Evolutionary conservation across 1,284 basidiomycete species (phyloP), one percentile per base, ranked within the genome.

Genomic region (Rhodotorula sp.): DNA sequence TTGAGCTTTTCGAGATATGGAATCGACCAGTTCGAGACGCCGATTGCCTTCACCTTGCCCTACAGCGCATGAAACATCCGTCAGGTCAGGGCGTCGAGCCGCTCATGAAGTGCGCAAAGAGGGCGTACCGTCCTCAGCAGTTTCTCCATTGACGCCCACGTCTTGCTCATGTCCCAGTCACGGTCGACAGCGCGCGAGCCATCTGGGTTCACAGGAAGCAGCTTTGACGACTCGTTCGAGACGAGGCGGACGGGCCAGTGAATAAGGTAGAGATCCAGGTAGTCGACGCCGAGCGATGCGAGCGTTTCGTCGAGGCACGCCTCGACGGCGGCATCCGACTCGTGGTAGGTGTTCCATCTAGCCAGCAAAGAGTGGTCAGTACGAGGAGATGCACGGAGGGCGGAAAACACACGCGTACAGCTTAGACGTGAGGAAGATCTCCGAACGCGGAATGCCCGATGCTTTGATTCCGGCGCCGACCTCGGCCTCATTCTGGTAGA

Each of bases 361-460:
- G n/a, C n/a, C 8, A 21, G 7, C 49, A 21, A 50, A 3, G 49
- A 23, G 50, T 21, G 50, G 14, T 7, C 21, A 12, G 23, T 52
- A n/a, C n/a, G 23, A 9, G 8, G 21, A 23, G 49, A 50, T 9
- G n/a, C 9, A n/a, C 50, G 50, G 13, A 34, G 34, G 34, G 23
- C n/a, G 23, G 21, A n/a, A 9, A 5, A 50, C 3, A 7, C 17
- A 19, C 2, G 25, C 50, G 23, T n/a, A 25, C 79, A 82, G 75
- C 77, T 95, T 93, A 69, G 89, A 89, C 10, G 92, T 85, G 77
- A 95, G 88, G 81, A 91, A 95, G 74, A 96, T 86, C 73, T 94
- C 89, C 56, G 87, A 86, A 73, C 93, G 87, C 63, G 88, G 88
- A 34, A 94, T 86, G 48, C 91, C 92, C 63, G 89, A 89, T 56